Evolutionary conservation across 495 filamentous ascomycete species (phyloP).

Genomic region (Letharia columbiana): DNA sequence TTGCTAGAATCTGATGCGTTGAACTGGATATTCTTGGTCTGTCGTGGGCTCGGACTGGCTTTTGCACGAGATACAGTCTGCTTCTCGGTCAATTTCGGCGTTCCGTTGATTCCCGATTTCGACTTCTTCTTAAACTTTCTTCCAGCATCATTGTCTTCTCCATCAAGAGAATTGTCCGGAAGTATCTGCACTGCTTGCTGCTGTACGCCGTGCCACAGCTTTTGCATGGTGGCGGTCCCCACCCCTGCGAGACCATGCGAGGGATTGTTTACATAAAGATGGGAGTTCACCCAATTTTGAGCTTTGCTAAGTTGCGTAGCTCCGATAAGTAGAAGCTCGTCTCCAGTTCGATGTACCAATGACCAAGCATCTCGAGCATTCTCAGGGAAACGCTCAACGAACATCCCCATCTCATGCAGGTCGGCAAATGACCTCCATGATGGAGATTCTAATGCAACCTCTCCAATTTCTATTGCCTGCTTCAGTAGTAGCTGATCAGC

Average conservation of each 20-base stretch:
- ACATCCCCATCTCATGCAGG: conserved; percentile 71
- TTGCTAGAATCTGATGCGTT: neutral
- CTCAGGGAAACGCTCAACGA: conserved; percentile 50
- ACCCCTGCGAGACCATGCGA: conserved; percentile 38
- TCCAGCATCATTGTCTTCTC: neutral
- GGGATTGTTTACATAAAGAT: conserved; percentile 41
- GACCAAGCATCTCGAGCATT: conserved; percentile 52
- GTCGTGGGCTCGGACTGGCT: conserved; percentile 10
- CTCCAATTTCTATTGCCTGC: conserved; percentile 54
- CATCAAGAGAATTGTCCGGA: neutral
- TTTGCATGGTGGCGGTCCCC: conserved; percentile 20
- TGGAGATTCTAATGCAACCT: conserved; percentile 45
- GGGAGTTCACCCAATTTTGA: conserved; percentile 50
- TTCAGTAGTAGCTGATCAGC: conserved; percentile 53
- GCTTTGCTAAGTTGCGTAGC: conserved; percentile 49
- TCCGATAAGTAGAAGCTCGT: conserved; percentile 40
- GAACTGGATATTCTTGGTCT: neutral
- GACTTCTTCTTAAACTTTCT: conserved; percentile 4
- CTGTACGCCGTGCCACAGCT: conserved; percentile 20
- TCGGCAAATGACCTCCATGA: conserved; percentile 58
- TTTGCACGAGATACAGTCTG: conserved; percentile 23
- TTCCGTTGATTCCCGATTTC: conserved; percentile 4
- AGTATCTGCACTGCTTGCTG: neutral
- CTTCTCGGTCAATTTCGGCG: conserved; percentile 22
- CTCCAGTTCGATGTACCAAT: conserved; percentile 38